phyloP scores from a whole-genome alignment of 768 basidiomycete species.

The Russula earlei region DNA sequence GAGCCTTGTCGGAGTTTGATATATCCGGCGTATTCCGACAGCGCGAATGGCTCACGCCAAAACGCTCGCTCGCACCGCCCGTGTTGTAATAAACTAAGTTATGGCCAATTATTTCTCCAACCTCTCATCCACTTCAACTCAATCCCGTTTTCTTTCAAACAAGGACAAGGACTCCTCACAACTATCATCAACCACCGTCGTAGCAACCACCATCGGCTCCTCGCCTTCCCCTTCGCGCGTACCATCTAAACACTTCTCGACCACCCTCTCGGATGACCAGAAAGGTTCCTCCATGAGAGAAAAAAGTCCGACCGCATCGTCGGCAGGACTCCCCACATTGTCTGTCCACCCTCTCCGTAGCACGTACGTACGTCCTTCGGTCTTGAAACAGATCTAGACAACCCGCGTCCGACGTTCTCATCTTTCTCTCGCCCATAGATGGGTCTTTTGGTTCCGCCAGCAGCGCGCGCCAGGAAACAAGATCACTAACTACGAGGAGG shows the following conservation, averaged over 20 bases:
- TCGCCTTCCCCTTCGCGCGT: slow-evolving; percentile 34
- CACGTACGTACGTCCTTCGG: slow-evolving; percentile 68
- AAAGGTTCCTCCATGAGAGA: slow-evolving; percentile 35
- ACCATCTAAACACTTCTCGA: slow-evolving; percentile 70
- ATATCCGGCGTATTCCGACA: neutral
- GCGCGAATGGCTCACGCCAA: neutral
- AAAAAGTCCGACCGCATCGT: slow-evolving; percentile 28
- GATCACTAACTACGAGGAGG: slow-evolving; percentile 86
- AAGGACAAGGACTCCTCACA: slow-evolving; percentile 22
- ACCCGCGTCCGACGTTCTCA: too few relatives aligned
- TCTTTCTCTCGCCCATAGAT: slow-evolving; percentile 50
- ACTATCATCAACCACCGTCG: slow-evolving; percentile 16
- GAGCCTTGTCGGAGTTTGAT: neutral
- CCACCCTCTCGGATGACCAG: slow-evolving; percentile 40
- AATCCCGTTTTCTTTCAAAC: slow-evolving; percentile 59
- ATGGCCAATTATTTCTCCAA: slow-evolving; percentile 80
- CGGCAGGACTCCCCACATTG: slow-evolving; percentile 27
- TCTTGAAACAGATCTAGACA: neutral
- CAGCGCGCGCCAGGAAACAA: slow-evolving; percentile 87
- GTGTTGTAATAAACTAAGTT: slow-evolving; percentile 8
- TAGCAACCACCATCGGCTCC: slow-evolving; percentile 19
- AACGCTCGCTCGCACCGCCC: too few relatives aligned
- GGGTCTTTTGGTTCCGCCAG: slow-evolving; percentile 90
- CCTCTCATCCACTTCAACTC: slow-evolving; percentile 54
- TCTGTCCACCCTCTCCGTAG: slow-evolving; percentile 69